These are phyloP conservation scores for Schizophyllum amplum DNA, from an alignment of 1,284 basidiomycete species.

Conservation along the genomic window DNA sequence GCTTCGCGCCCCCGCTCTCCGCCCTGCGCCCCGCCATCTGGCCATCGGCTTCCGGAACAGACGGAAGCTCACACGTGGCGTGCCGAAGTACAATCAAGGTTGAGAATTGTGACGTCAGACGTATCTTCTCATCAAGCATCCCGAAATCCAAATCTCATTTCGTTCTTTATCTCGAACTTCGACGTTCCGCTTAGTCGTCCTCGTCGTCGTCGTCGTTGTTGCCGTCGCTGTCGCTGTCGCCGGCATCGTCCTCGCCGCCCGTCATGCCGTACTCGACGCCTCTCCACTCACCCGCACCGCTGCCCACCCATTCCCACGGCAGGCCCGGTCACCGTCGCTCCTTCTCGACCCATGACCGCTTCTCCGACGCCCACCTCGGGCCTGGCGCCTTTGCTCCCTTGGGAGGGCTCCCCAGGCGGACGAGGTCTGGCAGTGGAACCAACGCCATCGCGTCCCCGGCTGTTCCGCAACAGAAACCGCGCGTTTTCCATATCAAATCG, in stretches of 20 bases:
- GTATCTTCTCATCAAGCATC: too few species aligned
- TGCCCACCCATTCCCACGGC: conserved; percentile 21
- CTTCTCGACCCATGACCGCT: conserved; percentile 22
- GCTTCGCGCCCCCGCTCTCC: too few species aligned
- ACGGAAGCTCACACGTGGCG: too few species aligned
- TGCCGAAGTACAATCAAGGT: too few species aligned
- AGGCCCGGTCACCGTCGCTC: conserved; percentile 31
- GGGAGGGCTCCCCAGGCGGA: conserved; percentile 40
- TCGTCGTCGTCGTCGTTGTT: background rate
- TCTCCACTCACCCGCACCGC: conserved; percentile 15
- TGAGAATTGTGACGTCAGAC: too few species aligned
- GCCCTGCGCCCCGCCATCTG: too few species aligned
- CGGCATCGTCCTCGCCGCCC: too few species aligned
- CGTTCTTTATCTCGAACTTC: too few species aligned
- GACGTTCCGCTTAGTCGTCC: too few species aligned
- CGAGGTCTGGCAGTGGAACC: conserved; percentile 4
- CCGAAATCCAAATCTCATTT: too few species aligned
- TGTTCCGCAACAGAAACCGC: conserved; percentile 21
- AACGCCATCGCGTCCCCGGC: conserved; percentile 24
- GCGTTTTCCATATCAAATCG: background rate
- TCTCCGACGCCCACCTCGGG: conserved; percentile 34
- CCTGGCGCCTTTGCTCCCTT: conserved; percentile 47
- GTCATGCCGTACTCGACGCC: conserved; percentile 19
- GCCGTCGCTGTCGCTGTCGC: background rate
- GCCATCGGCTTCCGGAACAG: too few species aligned